Conservation (phyloP, 2,329 filamentous ascomycete genomes). For the Coleophoma cylindrospora region DNA sequence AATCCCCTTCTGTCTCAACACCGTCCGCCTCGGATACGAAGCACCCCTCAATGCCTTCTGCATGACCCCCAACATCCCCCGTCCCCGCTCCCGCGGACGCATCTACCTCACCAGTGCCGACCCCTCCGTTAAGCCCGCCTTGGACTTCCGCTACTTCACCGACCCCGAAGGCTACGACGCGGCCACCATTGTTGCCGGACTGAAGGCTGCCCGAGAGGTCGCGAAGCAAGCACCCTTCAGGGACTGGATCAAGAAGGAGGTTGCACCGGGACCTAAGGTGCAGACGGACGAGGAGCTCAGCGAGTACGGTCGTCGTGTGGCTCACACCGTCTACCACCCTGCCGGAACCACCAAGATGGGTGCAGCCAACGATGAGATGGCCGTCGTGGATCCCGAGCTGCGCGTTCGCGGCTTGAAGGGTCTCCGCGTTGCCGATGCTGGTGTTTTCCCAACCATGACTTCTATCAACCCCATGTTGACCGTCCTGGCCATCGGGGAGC, state of each 20-base stretch:
- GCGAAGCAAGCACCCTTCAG: constrained; percentile 32
- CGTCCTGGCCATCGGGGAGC: constrained; percentile 77
- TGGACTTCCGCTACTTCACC: constrained; percentile 51
- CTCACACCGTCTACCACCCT: constrained; percentile 88
- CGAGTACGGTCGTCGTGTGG: constrained; percentile 75
- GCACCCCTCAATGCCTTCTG: constrained; percentile 44
- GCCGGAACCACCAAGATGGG: constrained; percentile 91
- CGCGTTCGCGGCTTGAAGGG: constrained; percentile 68
- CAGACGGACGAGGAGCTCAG: constrained; percentile 75
- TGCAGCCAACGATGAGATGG: constrained; percentile 61
- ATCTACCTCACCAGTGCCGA: constrained; percentile 48
- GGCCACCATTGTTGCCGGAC: constrained; percentile 36
- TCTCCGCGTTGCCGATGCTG: constrained; percentile 78
- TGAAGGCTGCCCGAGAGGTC: constrained; percentile 28
- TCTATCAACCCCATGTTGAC: constrained; percentile 90
- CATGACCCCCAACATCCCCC: constrained; percentile 52
- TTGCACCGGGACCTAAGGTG: constrained; percentile 30
- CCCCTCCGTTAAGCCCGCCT: constrained; percentile 36
- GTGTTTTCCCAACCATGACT: constrained; percentile 83
- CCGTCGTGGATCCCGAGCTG: constrained; percentile 75
- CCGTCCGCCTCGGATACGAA: constrained; percentile 67
- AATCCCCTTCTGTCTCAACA: constrained; percentile 88
- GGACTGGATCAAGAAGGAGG: constrained; percentile 34
- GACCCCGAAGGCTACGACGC: constrained; percentile 51
- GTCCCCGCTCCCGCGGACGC: constrained; percentile 54